Evolutionary conservation across 768 basidiomycete genomes (phyloP), one percentile per base, ranked within the genome.

Genomic region (Suillus placidus): DNA sequence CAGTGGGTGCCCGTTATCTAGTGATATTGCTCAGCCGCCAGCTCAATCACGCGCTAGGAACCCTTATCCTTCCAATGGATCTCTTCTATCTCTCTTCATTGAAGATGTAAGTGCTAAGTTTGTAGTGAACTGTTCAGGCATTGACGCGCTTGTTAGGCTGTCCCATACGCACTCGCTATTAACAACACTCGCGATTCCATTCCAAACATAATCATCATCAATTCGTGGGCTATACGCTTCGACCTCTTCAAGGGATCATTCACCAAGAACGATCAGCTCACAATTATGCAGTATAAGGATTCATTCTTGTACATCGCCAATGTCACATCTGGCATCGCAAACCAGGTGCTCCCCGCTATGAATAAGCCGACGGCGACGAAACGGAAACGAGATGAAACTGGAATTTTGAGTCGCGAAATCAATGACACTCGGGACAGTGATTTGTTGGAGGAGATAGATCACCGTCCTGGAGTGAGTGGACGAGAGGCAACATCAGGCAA

Each of bases 221-320:
- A 90, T 76, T 84, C 89, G 2, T 89, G 84, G 10, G 84, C 81
- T 13, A 80, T 87, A 70, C 86, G 91, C 56, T 92, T 87, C 76
- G 84, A 90, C 69, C 74, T 93, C 61, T 87, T 86, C 71, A 70
- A 81, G 1, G 93, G 93, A 3, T 70, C 86, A 3, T 94, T 95
- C 79, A 90, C 89, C 38, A 87, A 87, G 74, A 91, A 94, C 74
- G 92, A 95, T 74, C 88, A 93, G 69, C 82, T 94, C 52, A 91
- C 91, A 0, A 84, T 85, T 1, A 87, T 85, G 12, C 91, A 92
- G 0, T 95, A 90, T 72, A 74, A 78, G 0, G 87, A 93, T 71
- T 64, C 79, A 8, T 91, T 92, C 80, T 66, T 84, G 26, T 93
- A 82, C 74, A 82, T 93, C 61, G 77, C 88, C 6, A 77, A 84